Conservation (phyloP, 164 flowering plant species). For the Akebia trifoliata region DNA sequence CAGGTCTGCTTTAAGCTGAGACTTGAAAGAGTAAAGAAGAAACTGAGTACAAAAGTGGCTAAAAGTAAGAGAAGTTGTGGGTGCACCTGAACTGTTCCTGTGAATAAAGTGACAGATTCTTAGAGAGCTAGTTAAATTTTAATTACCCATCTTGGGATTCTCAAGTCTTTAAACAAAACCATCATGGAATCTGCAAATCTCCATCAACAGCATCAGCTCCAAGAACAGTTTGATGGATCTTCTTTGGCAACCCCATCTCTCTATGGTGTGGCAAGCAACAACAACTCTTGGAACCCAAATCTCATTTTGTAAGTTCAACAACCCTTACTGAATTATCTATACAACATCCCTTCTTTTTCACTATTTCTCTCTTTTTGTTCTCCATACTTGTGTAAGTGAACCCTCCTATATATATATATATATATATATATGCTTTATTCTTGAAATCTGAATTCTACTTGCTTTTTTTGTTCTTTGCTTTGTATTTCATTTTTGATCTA, state of each 20-base stretch:
- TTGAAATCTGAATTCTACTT: conserved; percentile 8
- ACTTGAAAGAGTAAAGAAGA: conserved; percentile 62
- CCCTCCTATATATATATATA: too few species aligned
- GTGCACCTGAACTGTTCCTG: conserved; percentile 54
- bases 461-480: background rate
- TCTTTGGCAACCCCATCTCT: conserved; percentile 38
- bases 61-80: conserved; percentile 39
- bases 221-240: conserved; percentile 43
- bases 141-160: conserved; percentile 64
- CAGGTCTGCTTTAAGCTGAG: conserved; percentile 41
- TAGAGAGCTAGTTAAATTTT: conserved; percentile 16
- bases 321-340: background rate
- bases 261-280: conserved; percentile 35
- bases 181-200: conserved; percentile 78
- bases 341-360: conserved; percentile 5
- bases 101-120: conserved; percentile 44
- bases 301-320: conserved; percentile 46
- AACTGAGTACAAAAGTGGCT: conserved; percentile 31
- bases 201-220: conserved; percentile 47
- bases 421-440: conserved; percentile 1
- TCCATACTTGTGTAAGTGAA: background rate
- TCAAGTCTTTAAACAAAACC: conserved; percentile 32
- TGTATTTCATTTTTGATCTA: background rate
- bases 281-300: conserved; percentile 48
- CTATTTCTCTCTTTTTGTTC: conserved; percentile 8